Evolutionary conservation across 2,329 filamentous ascomycete genomes (phyloP), one percentile per base, ranked within the genome.

Genomic region (Trichoderma sp.): DNA sequence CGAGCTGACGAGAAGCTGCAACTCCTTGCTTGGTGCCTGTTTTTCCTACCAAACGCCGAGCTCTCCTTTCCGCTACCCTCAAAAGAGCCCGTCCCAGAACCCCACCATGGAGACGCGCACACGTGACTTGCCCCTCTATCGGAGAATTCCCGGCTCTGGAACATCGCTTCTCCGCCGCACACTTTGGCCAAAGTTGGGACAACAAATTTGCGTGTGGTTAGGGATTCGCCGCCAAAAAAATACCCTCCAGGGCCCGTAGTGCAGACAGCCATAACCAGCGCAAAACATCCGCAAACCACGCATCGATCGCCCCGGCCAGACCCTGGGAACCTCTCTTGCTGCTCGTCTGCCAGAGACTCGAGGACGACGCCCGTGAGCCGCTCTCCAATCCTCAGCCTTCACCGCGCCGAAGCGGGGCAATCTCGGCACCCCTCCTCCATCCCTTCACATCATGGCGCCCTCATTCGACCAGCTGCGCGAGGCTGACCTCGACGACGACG

Each of bases 401-500:
- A 51, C 57, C 65, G 55, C 67, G 62, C 66, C 66, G 57, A 73
- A 75, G 77, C 77, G 77, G 76, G 77, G 75, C 76, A 76, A 67
- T 72, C 72, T 66, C 64, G 64, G 52, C 64, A 66, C 64, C 64
- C 64, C 64, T 66, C 71, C 70, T 67, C 72, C 74, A 39, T 39
- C 34, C 34, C 34, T 39, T 39, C 34, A 39, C 83, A 93, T 79
- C 81, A 97, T 97, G 93, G 92, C 94, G 80, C 78, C 78, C 65
- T 93, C 92, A 77, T 98, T 96, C 80, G 92, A 97, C 76, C 91
- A 93, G 74, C 85, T 98, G 76, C 90, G 90, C 79, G 93, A 97
- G 79, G 92, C 94, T 74, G 92, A 97, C 78, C 89, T 94, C 78
- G 87, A 90, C 74, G 87, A 89, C 71, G 92, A 95, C 74, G 90